Evolutionary conservation across 768 basidiomycete species (phyloP).

Genomic region (Leucosporidium creatinivorum): DNA sequence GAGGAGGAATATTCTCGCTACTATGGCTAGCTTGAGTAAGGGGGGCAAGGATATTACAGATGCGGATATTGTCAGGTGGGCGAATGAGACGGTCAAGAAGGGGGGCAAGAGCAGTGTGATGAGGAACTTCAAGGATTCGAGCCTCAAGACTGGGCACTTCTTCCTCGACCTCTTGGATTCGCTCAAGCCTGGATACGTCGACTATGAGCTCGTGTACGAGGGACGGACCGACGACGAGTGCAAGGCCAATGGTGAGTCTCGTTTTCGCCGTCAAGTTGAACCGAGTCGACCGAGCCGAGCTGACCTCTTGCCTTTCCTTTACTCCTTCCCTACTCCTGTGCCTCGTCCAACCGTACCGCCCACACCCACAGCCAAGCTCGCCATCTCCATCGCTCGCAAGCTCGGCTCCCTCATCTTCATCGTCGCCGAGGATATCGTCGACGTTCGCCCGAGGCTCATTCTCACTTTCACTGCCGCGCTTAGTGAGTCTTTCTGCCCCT

Average conservation of each 20-base stretch:
- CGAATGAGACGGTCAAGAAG: conserved; percentile 73
- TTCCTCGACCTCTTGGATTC: conserved; percentile 87
- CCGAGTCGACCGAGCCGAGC: too few species aligned
- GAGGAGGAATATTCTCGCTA: conserved; percentile 76
- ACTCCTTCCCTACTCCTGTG: too few species aligned
- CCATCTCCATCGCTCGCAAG: conserved; percentile 97
- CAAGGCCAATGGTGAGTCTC: conserved; percentile 71
- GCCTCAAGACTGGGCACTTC: conserved; percentile 79
- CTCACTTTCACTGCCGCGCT: conserved; percentile 91
- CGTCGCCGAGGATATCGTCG: conserved; percentile 89
- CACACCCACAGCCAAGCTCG: conserved; percentile 78
- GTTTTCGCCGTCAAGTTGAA: background rate
- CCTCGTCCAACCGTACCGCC: too few species aligned
- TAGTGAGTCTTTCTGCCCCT: too few species aligned
- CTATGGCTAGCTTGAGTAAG: conserved; percentile 60
- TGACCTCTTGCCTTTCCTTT: background rate
- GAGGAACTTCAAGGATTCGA: conserved; percentile 90
- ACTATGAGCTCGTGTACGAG: conserved; percentile 62
- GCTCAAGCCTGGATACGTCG: conserved; percentile 88
- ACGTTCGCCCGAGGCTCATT: conserved; percentile 81
- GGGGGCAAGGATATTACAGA: conserved; percentile 81
- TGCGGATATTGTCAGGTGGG: conserved; percentile 91
- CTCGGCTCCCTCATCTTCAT: conserved; percentile 86
- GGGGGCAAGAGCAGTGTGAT: conserved; percentile 53
- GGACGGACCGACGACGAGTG: conserved; percentile 71